phyloP scores from a whole-genome alignment of 2,329 filamentous ascomycete genomes.

The Penicillium decumbens region DNA sequence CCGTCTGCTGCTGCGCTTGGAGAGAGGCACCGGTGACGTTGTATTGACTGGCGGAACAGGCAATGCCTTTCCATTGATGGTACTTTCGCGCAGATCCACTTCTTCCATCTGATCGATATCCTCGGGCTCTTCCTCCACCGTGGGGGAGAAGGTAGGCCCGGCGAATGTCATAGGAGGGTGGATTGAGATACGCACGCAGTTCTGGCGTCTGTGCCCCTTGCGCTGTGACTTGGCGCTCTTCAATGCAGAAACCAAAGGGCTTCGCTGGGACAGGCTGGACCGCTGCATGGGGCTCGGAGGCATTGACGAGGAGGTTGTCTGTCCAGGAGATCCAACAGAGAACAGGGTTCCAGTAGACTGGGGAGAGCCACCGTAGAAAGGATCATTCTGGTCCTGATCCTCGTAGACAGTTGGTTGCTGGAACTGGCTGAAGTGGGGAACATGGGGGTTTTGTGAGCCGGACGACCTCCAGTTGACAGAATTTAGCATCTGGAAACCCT shows the following conservation, averaged over 20 bases:
- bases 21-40: constrained; percentile 11
- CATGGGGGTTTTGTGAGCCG: constrained; percentile 14
- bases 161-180: constrained; percentile 35
- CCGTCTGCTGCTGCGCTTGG: constrained; percentile 19
- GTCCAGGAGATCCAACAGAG: constrained; percentile 18
- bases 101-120: constrained; percentile 32
- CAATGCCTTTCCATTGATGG: constrained; percentile 17
- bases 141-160: constrained; percentile 32
- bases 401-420: constrained; percentile 23
- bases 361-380: constrained; percentile 24
- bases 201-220: constrained; percentile 41
- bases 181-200: constrained; percentile 43
- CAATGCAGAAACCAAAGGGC: constrained; percentile 30
- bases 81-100: constrained; percentile 22
- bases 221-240: constrained; percentile 32
- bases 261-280: constrained; percentile 20
- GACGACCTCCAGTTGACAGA: constrained; percentile 11
- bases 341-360: constrained; percentile 17
- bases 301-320: constrained; percentile 10
- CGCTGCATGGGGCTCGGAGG: constrained; percentile 23
- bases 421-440: constrained; percentile 25
- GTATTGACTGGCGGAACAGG: constrained; percentile 9
- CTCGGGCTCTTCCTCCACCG: constrained; percentile 34
- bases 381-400: constrained; percentile 23
- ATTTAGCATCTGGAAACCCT: constrained; percentile 3